Evolutionary conservation across 768 basidiomycete species (phyloP).

Genomic region (Lactifluus volemus): DNA sequence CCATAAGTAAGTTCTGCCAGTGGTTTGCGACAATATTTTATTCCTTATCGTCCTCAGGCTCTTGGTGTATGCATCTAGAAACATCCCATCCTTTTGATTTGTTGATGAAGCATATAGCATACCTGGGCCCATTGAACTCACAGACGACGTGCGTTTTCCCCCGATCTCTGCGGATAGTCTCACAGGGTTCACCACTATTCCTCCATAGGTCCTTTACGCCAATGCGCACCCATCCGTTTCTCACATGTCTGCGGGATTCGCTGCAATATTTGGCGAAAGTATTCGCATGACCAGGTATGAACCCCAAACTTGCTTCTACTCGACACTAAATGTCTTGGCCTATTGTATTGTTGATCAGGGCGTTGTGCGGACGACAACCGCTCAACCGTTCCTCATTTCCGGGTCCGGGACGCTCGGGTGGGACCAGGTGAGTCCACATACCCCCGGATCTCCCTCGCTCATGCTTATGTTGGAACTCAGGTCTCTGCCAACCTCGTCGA

Average conservation of each 20-base stretch:
- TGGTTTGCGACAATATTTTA: neutral
- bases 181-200: neutral
- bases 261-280: slow-evolving; percentile 81
- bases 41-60: slow-evolving; percentile 10
- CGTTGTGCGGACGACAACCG: slow-evolving; percentile 67
- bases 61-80: slow-evolving; percentile 22
- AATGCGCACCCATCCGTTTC: slow-evolving; percentile 90
- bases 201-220: slow-evolving; percentile 67
- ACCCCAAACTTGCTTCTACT: neutral
- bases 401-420: slow-evolving; percentile 95
- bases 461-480: slow-evolving; percentile 27
- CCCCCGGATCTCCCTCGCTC: neutral
- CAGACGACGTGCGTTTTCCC: slow-evolving; percentile 41
- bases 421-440: slow-evolving; percentile 59
- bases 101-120: slow-evolving; percentile 28
- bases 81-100: neutral
- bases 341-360: slow-evolving; percentile 29
- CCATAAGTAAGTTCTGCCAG: slow-evolving; percentile 37
- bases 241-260: slow-evolving; percentile 84
- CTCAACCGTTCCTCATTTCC: slow-evolving; percentile 88
- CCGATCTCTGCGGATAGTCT: neutral
- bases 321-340: slow-evolving; percentile 1
- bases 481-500: slow-evolving; percentile 89
- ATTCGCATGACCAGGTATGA: slow-evolving; percentile 72
- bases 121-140: slow-evolving; percentile 50